Evolutionary conservation across 441 rosid species (phyloP).

Genomic region (Breynia disticha): DNA sequence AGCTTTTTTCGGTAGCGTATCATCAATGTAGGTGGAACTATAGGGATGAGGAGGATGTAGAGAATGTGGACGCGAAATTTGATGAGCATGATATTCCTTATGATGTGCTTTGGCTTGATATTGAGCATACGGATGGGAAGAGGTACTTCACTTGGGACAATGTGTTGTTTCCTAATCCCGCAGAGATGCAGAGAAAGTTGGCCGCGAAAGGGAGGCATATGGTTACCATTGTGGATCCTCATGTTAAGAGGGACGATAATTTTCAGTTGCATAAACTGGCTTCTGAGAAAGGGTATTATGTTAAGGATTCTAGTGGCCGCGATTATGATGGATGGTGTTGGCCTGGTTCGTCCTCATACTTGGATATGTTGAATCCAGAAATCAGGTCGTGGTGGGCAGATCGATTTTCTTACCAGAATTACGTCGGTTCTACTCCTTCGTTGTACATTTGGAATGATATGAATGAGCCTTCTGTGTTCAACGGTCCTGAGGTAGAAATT

Average conservation of each 20-base stretch:
- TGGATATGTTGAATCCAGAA: slow-evolving; percentile 76
- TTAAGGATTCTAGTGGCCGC: slow-evolving; percentile 75
- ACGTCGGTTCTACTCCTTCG: slow-evolving; percentile 82
- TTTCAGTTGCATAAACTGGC: slow-evolving; percentile 82
- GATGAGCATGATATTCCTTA: slow-evolving; percentile 97
- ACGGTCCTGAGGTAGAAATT: slow-evolving; percentile 86
- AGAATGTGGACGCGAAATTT: slow-evolving; percentile 82
- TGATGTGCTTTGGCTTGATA: slow-evolving; percentile 96
- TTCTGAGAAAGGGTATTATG: slow-evolving; percentile 68
- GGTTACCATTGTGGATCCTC: slow-evolving; percentile 99
- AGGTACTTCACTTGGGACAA: slow-evolving; percentile 92
- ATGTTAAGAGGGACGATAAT: slow-evolving; percentile 83
- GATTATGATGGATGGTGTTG: slow-evolving; percentile 99
- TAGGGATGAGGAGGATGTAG: slow-evolving; percentile 98
- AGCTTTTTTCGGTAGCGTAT: slow-evolving; percentile 80
- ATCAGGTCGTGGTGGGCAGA: slow-evolving; percentile 92
- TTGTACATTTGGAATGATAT: slow-evolving; percentile 97
- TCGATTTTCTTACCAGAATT: slow-evolving; percentile 63
- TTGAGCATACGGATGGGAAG: slow-evolving; percentile 93
- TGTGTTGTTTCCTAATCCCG: slow-evolving; percentile 74
- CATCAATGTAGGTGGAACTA: slow-evolving; percentile 99
- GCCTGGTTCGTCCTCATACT: slow-evolving; percentile 94
- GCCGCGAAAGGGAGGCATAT: slow-evolving; percentile 86
- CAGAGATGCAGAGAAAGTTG: slow-evolving; percentile 84
- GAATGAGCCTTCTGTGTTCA: slow-evolving; percentile 99